Evolutionary conservation across 2,329 filamentous ascomycete genomes (phyloP).

Genomic region (Aspergillus vadensis): DNA sequence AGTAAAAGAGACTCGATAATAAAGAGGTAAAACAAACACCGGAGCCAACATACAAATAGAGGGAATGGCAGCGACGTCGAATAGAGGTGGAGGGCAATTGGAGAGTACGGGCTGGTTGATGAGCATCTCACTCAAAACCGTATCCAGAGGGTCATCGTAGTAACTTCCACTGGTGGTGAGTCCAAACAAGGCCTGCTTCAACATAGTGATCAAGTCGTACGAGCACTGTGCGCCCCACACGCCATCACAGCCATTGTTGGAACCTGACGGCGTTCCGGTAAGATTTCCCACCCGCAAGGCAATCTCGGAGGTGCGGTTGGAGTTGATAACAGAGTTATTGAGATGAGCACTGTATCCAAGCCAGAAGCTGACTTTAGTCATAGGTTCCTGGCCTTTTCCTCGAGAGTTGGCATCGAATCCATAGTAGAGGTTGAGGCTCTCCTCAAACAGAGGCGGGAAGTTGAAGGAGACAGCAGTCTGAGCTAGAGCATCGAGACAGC

Average conservation of each 20-base stretch:
- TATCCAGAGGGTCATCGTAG: conserved; percentile 34
- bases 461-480: conserved; percentile 38
- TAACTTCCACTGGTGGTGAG: conserved; percentile 29
- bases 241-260: conserved; percentile 41
- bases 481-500: conserved; percentile 42
- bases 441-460: conserved; percentile 38
- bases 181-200: conserved; percentile 32
- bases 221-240: conserved; percentile 41
- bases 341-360: conserved; percentile 36
- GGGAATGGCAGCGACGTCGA: conserved; percentile 37
- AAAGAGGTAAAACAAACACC: not conserved
- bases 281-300: conserved; percentile 41
- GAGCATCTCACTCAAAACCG: conserved; percentile 33
- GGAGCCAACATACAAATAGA: conserved; percentile 31
- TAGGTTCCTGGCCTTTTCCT: conserved; percentile 35
- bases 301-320: conserved; percentile 41
- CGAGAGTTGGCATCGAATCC: conserved; percentile 36
- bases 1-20: conserved; percentile 12
- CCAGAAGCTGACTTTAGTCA: conserved; percentile 43
- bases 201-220: conserved; percentile 29
- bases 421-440: conserved; percentile 38
- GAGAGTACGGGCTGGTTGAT: conserved; percentile 23
- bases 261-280: conserved; percentile 36
- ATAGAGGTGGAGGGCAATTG: conserved; percentile 34
- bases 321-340: conserved; percentile 28